Conservation (phyloP, 495 filamentous ascomycete genomes). For the Lasiosphaeria hispida region DNA sequence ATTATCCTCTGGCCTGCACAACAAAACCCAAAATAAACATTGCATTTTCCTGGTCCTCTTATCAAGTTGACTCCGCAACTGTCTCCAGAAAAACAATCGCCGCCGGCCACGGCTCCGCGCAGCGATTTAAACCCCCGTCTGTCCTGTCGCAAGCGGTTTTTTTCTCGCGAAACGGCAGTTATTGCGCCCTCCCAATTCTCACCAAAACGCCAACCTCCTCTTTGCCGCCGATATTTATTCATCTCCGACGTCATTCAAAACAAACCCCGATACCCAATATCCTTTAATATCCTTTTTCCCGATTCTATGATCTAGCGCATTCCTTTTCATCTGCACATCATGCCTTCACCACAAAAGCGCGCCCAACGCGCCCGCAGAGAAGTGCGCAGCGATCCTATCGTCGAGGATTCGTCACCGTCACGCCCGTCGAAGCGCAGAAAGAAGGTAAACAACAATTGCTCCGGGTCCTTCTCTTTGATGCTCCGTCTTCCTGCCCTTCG, state of each 20-base stretch:
- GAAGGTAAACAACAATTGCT: slow-evolving; percentile 53
- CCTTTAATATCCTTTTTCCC: background rate
- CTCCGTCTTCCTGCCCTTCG: slow-evolving; percentile 30
- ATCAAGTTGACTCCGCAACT: background rate
- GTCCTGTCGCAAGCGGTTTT: slow-evolving; percentile 1
- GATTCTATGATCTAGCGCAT: slow-evolving; percentile 24
- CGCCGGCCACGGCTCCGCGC: slow-evolving; percentile 4
- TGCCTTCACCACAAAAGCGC: slow-evolving; percentile 46
- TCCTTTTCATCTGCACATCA: slow-evolving; percentile 14
- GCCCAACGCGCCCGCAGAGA: slow-evolving; percentile 40
- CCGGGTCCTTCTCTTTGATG: background rate
- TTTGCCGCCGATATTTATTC: background rate
- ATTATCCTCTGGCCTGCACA: too few relatives aligned
- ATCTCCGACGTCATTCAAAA: background rate
- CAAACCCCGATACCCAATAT: slow-evolving; percentile 1
- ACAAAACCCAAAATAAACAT: too few relatives aligned
- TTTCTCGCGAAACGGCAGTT: slow-evolving; percentile 11
- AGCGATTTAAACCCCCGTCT: background rate
- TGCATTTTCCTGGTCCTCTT: too few relatives aligned
- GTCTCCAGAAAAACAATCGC: slow-evolving; percentile 15
- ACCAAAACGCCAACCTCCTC: slow-evolving; percentile 10
- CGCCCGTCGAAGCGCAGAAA: slow-evolving; percentile 72
- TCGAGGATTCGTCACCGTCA: slow-evolving; percentile 62
- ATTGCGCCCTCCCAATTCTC: slow-evolving; percentile 3
- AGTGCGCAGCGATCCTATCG: slow-evolving; percentile 38